Evolutionary conservation across 148 eudicot genomes (phyloP).

Genomic region (Fagopyrum esculentum): DNA sequence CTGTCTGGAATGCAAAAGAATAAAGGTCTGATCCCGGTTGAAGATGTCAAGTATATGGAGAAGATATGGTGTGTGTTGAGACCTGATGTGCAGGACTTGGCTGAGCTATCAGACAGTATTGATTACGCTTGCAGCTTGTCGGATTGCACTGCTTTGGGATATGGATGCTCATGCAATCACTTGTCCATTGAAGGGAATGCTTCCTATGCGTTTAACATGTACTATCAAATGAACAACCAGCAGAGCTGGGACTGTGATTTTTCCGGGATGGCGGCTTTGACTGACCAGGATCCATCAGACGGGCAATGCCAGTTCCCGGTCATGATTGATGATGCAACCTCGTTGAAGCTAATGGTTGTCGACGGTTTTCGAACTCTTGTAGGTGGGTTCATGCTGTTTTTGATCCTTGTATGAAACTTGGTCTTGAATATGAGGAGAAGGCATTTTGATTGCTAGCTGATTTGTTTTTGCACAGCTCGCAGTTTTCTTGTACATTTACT

Average conservation of each 20-base stretch:
- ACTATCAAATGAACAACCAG: slow-evolving; percentile 68
- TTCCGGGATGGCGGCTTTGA: slow-evolving; percentile 56
- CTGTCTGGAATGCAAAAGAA: slow-evolving; percentile 41
- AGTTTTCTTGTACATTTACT: slow-evolving; percentile 8
- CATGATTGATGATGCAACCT: slow-evolving; percentile 65
- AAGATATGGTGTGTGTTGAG: slow-evolving; percentile 75
- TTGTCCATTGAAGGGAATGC: slow-evolving; percentile 53
- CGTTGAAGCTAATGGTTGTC: slow-evolving; percentile 25
- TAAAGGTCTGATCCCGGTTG: slow-evolving; percentile 51
- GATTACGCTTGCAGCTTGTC: slow-evolving; percentile 90
- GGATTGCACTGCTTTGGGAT: slow-evolving; percentile 84
- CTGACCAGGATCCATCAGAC: slow-evolving; percentile 68
- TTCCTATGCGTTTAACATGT: slow-evolving; percentile 95
- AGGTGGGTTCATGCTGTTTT: slow-evolving; percentile 45
- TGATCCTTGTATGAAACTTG: slow-evolving; percentile 33
- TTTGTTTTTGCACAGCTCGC: slow-evolving; percentile 1
- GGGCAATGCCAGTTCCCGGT: slow-evolving; percentile 55
- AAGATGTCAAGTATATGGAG: slow-evolving; percentile 54
- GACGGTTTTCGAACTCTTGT: slow-evolving; percentile 33
- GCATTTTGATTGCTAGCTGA: not conserved
- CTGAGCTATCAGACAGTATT: slow-evolving; percentile 43
- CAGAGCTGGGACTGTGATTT: slow-evolving; percentile 77
- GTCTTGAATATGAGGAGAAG: not conserved
- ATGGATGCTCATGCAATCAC: slow-evolving; percentile 79
- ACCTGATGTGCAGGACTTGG: slow-evolving; percentile 33